A percentile compares a stretch with the other conserved stretches of the same genome.
These are phyloP conservation scores for Lomentospora prolificans DNA, from an alignment of 2,329 filamentous ascomycete species.

Conservation along the genomic window DNA sequence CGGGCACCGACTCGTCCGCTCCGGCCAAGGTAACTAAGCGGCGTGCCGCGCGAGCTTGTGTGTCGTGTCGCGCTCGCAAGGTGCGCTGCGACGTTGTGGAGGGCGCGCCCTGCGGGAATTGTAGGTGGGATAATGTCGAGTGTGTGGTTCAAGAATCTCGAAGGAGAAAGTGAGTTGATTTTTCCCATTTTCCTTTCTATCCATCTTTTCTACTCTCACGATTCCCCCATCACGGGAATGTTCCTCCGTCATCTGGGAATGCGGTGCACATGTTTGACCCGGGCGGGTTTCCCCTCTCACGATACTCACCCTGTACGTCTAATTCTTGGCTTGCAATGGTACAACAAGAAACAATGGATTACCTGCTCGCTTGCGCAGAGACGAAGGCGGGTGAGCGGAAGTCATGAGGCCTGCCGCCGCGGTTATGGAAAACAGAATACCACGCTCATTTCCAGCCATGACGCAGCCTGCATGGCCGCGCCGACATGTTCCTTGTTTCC, in stretches of 20 bases:
- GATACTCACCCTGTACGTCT: too few species aligned
- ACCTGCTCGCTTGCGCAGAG: neutral
- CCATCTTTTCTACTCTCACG: neutral
- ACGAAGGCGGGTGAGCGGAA: conserved; percentile 1
- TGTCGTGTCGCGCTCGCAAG: conserved; percentile 79
- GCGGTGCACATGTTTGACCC: neutral
- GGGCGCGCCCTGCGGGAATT: conserved; percentile 79
- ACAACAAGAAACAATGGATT: neutral
- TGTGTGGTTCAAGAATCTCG: conserved; percentile 73
- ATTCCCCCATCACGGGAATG: too few species aligned
- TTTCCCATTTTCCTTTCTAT: neutral
- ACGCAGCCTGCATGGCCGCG: conserved; percentile 1
- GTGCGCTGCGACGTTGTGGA: conserved; percentile 92
- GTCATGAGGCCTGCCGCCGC: neutral
- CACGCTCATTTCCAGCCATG: neutral
- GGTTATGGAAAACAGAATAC: neutral
- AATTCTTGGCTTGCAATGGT: neutral
- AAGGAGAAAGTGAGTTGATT: conserved; percentile 63
- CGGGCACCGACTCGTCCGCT: conserved; percentile 19
- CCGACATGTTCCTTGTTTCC: conserved; percentile 4
- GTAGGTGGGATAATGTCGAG: conserved; percentile 68
- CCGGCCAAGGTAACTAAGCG: conserved; percentile 55
- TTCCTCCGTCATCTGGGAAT: too few species aligned
- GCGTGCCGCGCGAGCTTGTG: conserved; percentile 83
- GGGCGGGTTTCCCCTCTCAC: neutral